phyloP scores from a whole-genome alignment of 345 rosid species.

The Acer saccharum region DNA sequence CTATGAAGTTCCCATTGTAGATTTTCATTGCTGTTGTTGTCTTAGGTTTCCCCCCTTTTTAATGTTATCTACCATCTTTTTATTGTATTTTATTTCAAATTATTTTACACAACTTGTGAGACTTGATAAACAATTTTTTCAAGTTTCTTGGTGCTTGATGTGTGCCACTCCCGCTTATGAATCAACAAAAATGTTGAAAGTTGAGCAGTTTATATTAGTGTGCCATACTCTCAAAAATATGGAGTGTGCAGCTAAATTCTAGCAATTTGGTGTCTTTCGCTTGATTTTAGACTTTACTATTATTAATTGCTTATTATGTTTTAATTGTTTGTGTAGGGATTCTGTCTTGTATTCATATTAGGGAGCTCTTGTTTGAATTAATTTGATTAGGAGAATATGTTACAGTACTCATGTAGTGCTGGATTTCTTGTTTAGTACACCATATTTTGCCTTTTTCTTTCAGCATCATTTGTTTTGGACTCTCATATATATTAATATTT shows the following conservation, averaged over 20 bases:
- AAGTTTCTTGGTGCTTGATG: too few species aligned
- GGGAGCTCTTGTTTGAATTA: background rate
- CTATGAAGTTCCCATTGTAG: too few species aligned
- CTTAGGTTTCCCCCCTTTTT: too few species aligned
- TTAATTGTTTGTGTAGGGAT: background rate
- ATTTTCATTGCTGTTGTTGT: too few species aligned
- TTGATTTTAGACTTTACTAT: conserved; percentile 4
- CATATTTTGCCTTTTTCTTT: background rate
- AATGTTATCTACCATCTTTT: too few species aligned
- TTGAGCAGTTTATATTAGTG: too few species aligned
- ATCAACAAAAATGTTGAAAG: too few species aligned
- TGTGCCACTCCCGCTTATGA: too few species aligned
- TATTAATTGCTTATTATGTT: conserved; percentile 14
- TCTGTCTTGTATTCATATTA: background rate
- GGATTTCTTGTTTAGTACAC: background rate
- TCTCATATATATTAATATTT: background rate
- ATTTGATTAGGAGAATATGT: background rate
- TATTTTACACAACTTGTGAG: too few species aligned
- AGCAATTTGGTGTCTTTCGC: background rate
- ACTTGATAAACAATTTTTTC: too few species aligned
- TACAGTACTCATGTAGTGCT: background rate
- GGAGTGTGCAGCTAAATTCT: too few species aligned
- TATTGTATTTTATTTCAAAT: too few species aligned
- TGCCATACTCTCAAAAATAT: background rate
- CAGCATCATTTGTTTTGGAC: background rate